A percentile compares a stretch with the other conserved stretches of the same genome.
Evolutionary conservation across 1,284 basidiomycete genomes (phyloP).

Genomic region (Trichosporon asahii): DNA sequence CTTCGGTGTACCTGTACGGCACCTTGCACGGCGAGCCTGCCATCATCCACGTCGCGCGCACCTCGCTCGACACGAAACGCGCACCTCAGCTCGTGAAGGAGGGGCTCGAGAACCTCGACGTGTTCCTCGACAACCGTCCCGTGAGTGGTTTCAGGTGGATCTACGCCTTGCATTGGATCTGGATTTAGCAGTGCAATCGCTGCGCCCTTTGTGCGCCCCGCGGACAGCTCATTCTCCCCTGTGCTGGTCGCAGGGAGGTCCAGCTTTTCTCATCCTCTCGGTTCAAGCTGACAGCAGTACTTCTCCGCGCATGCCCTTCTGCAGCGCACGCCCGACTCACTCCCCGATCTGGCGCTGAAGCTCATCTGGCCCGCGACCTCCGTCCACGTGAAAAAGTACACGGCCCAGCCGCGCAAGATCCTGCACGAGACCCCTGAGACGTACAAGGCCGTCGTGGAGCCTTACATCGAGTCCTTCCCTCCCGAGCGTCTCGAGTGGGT

Average conservation of each 20-base stretch:
- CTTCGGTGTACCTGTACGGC: constrained; percentile 56
- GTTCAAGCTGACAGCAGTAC: constrained; percentile 37
- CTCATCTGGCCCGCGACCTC: constrained; percentile 78
- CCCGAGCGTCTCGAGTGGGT: constrained; percentile 80
- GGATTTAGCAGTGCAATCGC: too few relatives aligned
- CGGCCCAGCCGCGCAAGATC: constrained; percentile 67
- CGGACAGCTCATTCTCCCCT: too few relatives aligned
- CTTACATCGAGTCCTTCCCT: constrained; percentile 74
- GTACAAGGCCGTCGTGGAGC: constrained; percentile 66
- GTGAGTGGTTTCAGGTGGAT: constrained; percentile 28
- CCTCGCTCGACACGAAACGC: constrained; percentile 53
- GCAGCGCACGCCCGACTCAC: constrained; percentile 15
- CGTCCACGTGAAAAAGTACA: constrained; percentile 81
- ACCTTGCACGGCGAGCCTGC: constrained; percentile 52
- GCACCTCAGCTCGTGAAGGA: constrained; percentile 26
- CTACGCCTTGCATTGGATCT: background rate
- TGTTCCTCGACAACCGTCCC: constrained; percentile 42
- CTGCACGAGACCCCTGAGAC: constrained; percentile 75
- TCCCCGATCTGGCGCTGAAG: constrained; percentile 56
- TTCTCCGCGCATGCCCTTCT: constrained; percentile 47
- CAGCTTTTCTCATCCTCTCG: too few relatives aligned
- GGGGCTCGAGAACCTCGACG: constrained; percentile 32
- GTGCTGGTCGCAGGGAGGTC: too few relatives aligned
- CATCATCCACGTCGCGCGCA: constrained; percentile 63
- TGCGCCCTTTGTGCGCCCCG: too few relatives aligned